Evolutionary conservation across 2,329 filamentous ascomycete species (phyloP).

Genomic region (Neopestalotiopsis rosae): DNA sequence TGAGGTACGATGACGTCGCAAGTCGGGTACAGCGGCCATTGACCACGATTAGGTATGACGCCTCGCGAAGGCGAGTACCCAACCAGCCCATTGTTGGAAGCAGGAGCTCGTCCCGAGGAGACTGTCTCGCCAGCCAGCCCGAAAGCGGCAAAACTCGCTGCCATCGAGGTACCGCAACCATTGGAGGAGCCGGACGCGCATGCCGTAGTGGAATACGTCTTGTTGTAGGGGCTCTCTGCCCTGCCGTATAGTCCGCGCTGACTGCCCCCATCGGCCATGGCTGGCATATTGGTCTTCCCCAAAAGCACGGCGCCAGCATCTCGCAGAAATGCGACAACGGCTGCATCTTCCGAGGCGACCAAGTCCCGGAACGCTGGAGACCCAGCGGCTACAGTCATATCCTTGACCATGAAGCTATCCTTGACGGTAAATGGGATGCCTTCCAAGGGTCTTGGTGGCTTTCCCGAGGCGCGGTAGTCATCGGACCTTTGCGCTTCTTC

Average conservation of each 20-base stretch:
- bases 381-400: constrained; percentile 58
- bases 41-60: constrained; percentile 54
- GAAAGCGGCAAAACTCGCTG: constrained; percentile 57
- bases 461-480: constrained; percentile 43
- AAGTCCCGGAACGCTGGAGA: constrained; percentile 59
- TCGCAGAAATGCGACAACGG: constrained; percentile 51
- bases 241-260: constrained; percentile 61
- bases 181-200: constrained; percentile 65
- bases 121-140: constrained; percentile 62
- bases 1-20: constrained; percentile 62
- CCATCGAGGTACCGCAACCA: constrained; percentile 56
- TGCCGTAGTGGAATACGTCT: constrained; percentile 56
- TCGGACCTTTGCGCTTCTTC: constrained; percentile 54
- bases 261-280: constrained; percentile 64
- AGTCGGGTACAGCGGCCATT: constrained; percentile 61
- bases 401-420: constrained; percentile 59
- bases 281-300: constrained; percentile 64
- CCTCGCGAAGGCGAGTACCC: constrained; percentile 62
- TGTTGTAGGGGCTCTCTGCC: constrained; percentile 62
- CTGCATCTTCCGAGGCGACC: constrained; percentile 56
- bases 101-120: constrained; percentile 60
- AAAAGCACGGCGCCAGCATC: constrained; percentile 56
- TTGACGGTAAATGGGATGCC: constrained; percentile 64
- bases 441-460: constrained; percentile 48
- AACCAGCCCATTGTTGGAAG: constrained; percentile 60